Evolutionary conservation across 176 grass and related monocot species (phyloP).

Genomic region (Panicum miliaceum): DNA sequence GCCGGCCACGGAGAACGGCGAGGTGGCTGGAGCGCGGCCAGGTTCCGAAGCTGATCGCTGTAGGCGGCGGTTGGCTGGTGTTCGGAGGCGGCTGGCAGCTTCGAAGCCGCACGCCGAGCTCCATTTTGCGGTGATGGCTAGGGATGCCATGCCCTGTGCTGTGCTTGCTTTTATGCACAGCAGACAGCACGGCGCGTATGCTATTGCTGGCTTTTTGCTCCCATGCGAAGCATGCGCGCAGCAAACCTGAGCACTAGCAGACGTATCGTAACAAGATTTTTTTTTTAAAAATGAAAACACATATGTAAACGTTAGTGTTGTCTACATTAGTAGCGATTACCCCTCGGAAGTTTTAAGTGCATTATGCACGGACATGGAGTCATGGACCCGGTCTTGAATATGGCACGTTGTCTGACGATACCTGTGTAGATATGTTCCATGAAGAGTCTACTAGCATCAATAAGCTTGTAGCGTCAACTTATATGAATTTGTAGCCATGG

Average conservation of each 20-base stretch:
- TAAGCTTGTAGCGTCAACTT: background rate
- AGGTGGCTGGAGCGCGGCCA: background rate
- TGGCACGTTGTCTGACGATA: too few relatives aligned
- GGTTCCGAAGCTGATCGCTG: background rate
- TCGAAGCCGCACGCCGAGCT: background rate
- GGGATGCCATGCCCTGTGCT: background rate
- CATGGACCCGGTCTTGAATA: too few relatives aligned
- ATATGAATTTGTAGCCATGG: background rate
- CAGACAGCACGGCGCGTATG: background rate
- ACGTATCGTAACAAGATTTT: too few relatives aligned
- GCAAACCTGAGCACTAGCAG: too few relatives aligned
- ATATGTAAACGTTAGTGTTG: too few relatives aligned
- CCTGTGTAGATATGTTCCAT: too few relatives aligned
- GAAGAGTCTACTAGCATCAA: too few relatives aligned
- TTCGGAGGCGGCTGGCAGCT: background rate
- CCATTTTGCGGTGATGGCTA: background rate
- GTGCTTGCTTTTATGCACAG: background rate
- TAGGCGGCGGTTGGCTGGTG: background rate
- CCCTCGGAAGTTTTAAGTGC: too few relatives aligned
- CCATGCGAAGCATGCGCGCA: background rate
- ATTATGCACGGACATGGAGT: too few relatives aligned
- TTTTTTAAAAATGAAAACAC: too few relatives aligned
- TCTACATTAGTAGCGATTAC: too few relatives aligned
- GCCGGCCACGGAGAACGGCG: background rate
- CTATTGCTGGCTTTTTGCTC: background rate